Base-by-base conservation (phyloP, 345 rosid species). In the Populus deltoides region DNA sequence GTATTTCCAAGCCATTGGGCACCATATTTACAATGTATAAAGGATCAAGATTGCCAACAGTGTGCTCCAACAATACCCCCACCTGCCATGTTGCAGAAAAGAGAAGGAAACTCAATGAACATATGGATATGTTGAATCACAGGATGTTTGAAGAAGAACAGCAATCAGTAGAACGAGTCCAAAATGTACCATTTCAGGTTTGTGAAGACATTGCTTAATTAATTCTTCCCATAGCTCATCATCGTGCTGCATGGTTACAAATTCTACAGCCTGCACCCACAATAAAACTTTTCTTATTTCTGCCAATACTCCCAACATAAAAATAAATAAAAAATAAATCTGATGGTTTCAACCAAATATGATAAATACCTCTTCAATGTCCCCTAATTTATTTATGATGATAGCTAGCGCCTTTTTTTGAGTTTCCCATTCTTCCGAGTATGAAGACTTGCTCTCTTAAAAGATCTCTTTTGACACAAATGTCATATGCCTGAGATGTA, bases 221-320 rank as follows among this genome's bases (percentile, higher is more conserved):
- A 97, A 83, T 83, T 97, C 99, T 90, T 97, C 98, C 99, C 99
- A 97, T 70, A 97, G 94, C 39, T 94, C 98, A 83, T 97, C 99
- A 79, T 97, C 97, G 74, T 97, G 98, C 86, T 97, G 99, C 94
- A 89, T 83, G 41, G 87, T 90, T 39, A 97, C 99, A 83, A 94
- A 97, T 85, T 97, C 99, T 76, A 97, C 99, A 78, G 98, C 99
- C 99, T 97, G 97, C 82, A 65, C 55, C 78, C 59, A 84, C 66
- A 79, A 81, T 31, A 57, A 72, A 13, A 25, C 9, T 69, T 33
- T 74, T 76, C 35, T 74, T 68, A 36, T 79, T 49, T 68, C 45
- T 38, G 55, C 24, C 66, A 53, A 72, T 77, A 75, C 74, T 79
- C 51, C 66, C 66, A 75, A 74, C 36, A 63, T 36, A 43, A 25